Percentiles rank a stretch among this genome's conserved stretches.
phyloP scores from a whole-genome alignment of 768 basidiomycete species.

The Lactarius vividus region DNA sequence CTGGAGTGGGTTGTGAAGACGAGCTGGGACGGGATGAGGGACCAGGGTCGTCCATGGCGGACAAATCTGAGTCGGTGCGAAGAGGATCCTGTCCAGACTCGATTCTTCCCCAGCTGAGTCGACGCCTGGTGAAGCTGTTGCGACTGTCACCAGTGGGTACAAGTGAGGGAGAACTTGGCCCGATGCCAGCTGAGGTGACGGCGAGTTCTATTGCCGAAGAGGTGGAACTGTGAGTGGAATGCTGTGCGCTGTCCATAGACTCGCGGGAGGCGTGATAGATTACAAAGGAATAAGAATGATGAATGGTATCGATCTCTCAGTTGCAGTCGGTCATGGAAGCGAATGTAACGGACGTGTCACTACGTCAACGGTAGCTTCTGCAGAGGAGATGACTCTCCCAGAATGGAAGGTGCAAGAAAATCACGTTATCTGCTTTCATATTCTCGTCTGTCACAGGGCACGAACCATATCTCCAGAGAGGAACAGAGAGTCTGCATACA shows the following conservation, averaged over 20 bases:
- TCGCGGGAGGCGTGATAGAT: not conserved
- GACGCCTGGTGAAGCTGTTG: constrained; percentile 44
- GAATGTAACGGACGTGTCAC: too few species aligned
- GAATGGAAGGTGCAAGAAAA: too few species aligned
- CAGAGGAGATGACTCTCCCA: too few species aligned
- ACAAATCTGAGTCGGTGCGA: constrained; percentile 35
- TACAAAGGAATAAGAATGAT: not conserved
- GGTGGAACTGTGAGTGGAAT: constrained; percentile 38
- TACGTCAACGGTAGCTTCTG: too few species aligned
- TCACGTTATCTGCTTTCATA: too few species aligned
- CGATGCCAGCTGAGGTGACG: constrained; percentile 45
- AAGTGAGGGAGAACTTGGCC: constrained; percentile 52
- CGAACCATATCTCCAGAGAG: too few species aligned
- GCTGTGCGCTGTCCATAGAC: constrained; percentile 17
- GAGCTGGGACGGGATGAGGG: constrained; percentile 17
- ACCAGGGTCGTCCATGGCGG: constrained; percentile 29
- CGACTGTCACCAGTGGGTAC: constrained; percentile 35
- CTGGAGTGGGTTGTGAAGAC: not conserved
- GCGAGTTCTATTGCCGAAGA: constrained; percentile 58
- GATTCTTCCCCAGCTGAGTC: constrained; percentile 56
- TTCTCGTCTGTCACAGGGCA: too few species aligned
- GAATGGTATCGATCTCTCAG: too few species aligned
- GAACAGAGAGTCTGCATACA: too few species aligned
- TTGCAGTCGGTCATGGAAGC: too few species aligned
- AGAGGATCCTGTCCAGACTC: constrained; percentile 50